Evolutionary conservation across 2,329 filamentous ascomycete species (phyloP), one percentile per base, ranked within the genome.

Genomic region (Claviceps sorghi): DNA sequence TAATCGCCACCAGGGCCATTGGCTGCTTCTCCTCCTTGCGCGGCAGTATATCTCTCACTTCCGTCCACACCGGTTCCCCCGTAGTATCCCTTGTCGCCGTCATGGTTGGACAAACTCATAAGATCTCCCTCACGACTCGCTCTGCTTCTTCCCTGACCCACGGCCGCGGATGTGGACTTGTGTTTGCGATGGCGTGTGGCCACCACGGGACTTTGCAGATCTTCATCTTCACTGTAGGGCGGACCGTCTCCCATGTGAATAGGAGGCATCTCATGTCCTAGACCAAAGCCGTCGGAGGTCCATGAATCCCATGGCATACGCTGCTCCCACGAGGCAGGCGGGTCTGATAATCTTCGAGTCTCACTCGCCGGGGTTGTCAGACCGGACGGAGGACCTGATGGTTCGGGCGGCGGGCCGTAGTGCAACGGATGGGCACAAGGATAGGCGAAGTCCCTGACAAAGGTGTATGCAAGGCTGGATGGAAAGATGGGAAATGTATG

Each of bases 371-470:
- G 89, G 0, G 90, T 95, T n/a, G 85, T 90, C 59, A 86, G 76
- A 53, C 83, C 84, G 1, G 89, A 94, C 9, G 81, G 75, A n/a
- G 82, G 80, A 51, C 74, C 71, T 50, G 80, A 83, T 29, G 80
- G 75, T 59, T 89, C 84, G 40, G 84, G 84, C 17, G 88, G 83
- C n/a, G 91, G 86, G 1, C 93, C 93, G 74, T 95, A 95, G 72
- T 97, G 93, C 67, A 96, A 76, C 44, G 88, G 89, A 67, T 97
- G 87, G 52, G 78, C 76, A 29, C 79, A 65, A 34, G 88, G 82
- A 65, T 97, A 98, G 59, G 93, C 93, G 70, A 97, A 98, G 74
- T 98, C 93, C 62, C 93, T 85, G 58, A 98, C 90, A 45, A 88
- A 75, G n/a, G 89, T 83, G 67, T 96, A 96, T 7, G 86, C 69